Percentiles rank a stretch among this genome's conserved stretches.
Conservation (phyloP, 192 early-diverging fungal species). For the Backusella mclennaniae region DNA sequence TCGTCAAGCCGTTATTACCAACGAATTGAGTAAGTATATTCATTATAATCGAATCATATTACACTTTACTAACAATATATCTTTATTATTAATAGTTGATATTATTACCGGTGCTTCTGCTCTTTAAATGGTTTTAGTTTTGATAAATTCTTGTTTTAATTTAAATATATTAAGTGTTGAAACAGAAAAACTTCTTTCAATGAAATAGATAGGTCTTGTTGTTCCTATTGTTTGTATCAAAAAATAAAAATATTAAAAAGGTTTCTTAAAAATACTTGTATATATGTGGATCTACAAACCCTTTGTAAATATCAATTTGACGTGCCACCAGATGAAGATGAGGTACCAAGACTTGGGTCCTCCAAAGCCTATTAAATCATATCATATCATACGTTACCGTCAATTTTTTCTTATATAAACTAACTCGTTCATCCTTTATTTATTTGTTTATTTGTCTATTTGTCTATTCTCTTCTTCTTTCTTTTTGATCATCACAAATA, state of each 20-base stretch:
- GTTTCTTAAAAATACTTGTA: background rate
- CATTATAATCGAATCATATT: no score
- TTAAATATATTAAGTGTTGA: conserved; percentile 3
- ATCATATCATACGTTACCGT: background rate
- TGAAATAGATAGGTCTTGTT: conserved; percentile 5
- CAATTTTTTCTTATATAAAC: background rate
- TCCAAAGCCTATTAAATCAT: background rate
- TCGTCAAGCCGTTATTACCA: conserved; percentile 97
- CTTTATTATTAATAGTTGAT: conserved; percentile 55
- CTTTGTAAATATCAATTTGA: background rate
- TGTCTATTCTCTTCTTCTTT: background rate
- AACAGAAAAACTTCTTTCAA: background rate
- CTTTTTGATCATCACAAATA: background rate
- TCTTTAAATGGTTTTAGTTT: conserved; percentile 53
- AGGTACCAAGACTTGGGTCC: background rate
- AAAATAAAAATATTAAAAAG: conserved; percentile 6
- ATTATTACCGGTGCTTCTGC: conserved; percentile 97
- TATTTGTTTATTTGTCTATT: background rate
- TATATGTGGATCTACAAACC: background rate
- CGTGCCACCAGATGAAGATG: background rate
- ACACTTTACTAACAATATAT: background rate
- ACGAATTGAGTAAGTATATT: conserved; percentile 72
- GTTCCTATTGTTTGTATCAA: conserved; percentile 8
- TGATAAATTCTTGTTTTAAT: conserved; percentile 1
- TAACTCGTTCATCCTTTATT: background rate